These are phyloP conservation scores for Grigorovia humatica DNA, from an alignment of 805 yeast genomes.

Conservation along the genomic window DNA sequence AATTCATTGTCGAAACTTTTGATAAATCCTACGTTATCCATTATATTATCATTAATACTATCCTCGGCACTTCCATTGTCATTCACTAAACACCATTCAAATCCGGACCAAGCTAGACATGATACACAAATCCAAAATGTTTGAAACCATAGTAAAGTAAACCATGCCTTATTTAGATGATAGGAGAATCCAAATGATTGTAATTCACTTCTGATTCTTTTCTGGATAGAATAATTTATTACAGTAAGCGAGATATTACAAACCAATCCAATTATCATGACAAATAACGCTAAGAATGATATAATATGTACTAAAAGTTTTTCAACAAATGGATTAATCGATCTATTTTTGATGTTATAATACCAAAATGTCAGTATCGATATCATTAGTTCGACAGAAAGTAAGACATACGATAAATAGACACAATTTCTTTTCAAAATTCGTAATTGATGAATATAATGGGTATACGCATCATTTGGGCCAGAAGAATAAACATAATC, in stretches of 20 bases:
- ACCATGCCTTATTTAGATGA: slow-evolving; percentile 20
- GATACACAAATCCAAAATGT: slow-evolving; percentile 15
- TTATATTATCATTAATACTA: background rate
- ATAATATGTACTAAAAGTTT: slow-evolving; percentile 15
- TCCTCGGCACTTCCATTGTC: background rate
- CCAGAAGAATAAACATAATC: slow-evolving; percentile 21
- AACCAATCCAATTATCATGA: slow-evolving; percentile 15
- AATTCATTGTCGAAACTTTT: background rate
- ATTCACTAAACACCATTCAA: slow-evolving; percentile 27
- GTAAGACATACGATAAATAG: slow-evolving; percentile 11
- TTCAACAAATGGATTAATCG: slow-evolving; percentile 14
- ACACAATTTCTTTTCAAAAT: slow-evolving; percentile 12
- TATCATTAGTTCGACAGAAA: slow-evolving; percentile 7
- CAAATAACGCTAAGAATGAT: slow-evolving; percentile 16
- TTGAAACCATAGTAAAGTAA: slow-evolving; percentile 15
- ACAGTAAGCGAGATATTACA: slow-evolving; percentile 11
- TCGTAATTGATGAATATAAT: slow-evolving; percentile 4
- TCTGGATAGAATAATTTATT: slow-evolving; percentile 13
- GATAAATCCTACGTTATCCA: background rate
- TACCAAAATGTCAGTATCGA: slow-evolving; percentile 16
- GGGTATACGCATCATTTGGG: slow-evolving; percentile 2
- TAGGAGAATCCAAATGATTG: slow-evolving; percentile 20
- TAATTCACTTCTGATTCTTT: slow-evolving; percentile 17
- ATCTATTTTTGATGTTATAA: slow-evolving; percentile 20
- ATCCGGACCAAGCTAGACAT: slow-evolving; percentile 25